Conservation (phyloP, 805 yeast genomes). For the Teunomyces atbi region DNA sequence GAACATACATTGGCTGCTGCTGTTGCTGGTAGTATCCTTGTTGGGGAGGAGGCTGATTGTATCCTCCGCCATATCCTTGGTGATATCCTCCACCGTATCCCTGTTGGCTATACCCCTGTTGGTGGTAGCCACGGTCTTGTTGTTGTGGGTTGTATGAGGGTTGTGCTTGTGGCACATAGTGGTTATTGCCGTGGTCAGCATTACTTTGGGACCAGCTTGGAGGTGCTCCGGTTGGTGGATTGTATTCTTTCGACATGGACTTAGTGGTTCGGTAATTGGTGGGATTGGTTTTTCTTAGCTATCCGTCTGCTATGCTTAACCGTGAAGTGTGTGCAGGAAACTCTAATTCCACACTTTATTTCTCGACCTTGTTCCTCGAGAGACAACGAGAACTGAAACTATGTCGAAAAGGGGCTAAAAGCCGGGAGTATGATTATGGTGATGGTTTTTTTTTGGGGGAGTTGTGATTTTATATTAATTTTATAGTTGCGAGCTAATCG, state of each 20-base stretch:
- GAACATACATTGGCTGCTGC: slow-evolving; percentile 45
- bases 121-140: slow-evolving; percentile 21
- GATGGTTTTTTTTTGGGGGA: background rate
- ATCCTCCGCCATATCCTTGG: slow-evolving; percentile 16
- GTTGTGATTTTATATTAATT: background rate
- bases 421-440: background rate
- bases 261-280: background rate
- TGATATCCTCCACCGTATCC: slow-evolving; percentile 18
- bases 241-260: slow-evolving; percentile 10
- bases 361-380: no score
- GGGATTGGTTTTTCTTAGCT: background rate
- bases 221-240: slow-evolving; percentile 30
- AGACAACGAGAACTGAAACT: no score
- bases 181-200: slow-evolving; percentile 7
- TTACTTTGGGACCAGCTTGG: slow-evolving; percentile 20
- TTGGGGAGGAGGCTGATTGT: slow-evolving; percentile 17
- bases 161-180: slow-evolving; percentile 12
- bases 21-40: slow-evolving; percentile 39
- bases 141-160: slow-evolving; percentile 13
- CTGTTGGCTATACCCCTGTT: slow-evolving; percentile 14
- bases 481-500: background rate
- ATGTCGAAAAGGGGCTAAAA: background rate
- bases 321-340: background rate
- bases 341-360: no score
- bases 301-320: background rate